Percentiles rank a stretch among this genome's conserved stretches.
Evolutionary conservation across 257 asterid genomes (phyloP).

Genomic region (Nemophila menziesii): DNA sequence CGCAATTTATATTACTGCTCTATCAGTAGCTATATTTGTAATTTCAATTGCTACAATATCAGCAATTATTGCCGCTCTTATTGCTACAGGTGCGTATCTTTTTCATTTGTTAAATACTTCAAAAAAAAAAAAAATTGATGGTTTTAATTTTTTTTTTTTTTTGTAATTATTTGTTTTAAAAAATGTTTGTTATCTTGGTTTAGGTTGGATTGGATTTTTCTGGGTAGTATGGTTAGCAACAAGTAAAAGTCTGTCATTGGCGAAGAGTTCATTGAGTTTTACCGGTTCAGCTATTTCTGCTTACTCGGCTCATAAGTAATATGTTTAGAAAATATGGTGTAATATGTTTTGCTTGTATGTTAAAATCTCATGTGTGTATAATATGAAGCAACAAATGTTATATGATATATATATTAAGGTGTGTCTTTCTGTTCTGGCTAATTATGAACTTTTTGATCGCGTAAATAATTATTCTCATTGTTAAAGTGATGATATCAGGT

Average conservation of each 20-base stretch:
- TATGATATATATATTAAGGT: background rate
- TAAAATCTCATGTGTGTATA: background rate
- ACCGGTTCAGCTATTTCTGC: slow-evolving; percentile 59
- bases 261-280: slow-evolving; percentile 36
- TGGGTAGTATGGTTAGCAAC: slow-evolving; percentile 45
- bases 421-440: background rate
- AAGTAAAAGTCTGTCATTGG: slow-evolving; percentile 36
- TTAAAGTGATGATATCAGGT: too few relatives aligned
- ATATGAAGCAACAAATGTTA: background rate
- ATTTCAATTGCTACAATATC: slow-evolving; percentile 44
- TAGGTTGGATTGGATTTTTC: slow-evolving; percentile 87
- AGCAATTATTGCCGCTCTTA: slow-evolving; percentile 41
- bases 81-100: slow-evolving; percentile 51
- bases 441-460: too few relatives aligned
- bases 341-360: background rate
- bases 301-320: slow-evolving; percentile 25
- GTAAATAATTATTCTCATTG: too few relatives aligned
- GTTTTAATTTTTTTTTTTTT: background rate
- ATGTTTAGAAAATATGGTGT: background rate
- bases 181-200: slow-evolving; percentile 1
- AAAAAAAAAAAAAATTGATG: too few relatives aligned
- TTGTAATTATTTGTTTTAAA: too few relatives aligned
- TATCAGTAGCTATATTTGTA: slow-evolving; percentile 39
- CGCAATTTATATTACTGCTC: slow-evolving; percentile 57
- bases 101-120: background rate